Evolutionary conservation across 202 grass and related monocot genomes (phyloP).

Genomic region (Musa balbisiana): DNA sequence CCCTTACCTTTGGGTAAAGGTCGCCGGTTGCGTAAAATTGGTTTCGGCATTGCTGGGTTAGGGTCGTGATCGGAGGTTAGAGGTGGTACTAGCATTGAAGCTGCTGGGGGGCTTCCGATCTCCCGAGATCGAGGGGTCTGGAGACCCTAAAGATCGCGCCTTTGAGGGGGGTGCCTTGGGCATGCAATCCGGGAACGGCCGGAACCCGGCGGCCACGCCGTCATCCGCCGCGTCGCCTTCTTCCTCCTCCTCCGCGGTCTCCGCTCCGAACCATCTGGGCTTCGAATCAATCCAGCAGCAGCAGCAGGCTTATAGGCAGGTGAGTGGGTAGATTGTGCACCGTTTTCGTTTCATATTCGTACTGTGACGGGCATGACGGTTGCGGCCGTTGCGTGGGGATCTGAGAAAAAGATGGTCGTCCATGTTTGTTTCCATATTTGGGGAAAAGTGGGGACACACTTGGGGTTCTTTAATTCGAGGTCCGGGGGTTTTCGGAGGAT

Average conservation of each 20-base stretch:
- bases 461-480: constrained; percentile 2
- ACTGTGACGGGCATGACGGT: constrained; percentile 1
- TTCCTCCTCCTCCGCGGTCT: constrained; percentile 24
- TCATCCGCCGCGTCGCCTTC: constrained; percentile 25
- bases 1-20: background rate
- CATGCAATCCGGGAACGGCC: constrained; percentile 21
- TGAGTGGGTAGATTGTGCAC: constrained; percentile 8
- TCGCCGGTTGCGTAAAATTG: background rate
- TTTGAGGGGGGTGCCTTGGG: background rate
- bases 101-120: background rate
- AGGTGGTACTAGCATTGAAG: background rate
- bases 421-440: constrained; percentile 14
- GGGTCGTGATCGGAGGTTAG: background rate
- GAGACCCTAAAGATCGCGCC: background rate
- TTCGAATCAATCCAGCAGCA: constrained; percentile 22
- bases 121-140: constrained; percentile 1
- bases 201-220: constrained; percentile 2
- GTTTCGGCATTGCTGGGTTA: background rate
- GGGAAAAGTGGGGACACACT: constrained; percentile 20
- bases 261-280: constrained; percentile 21
- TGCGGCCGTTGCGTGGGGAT: constrained; percentile 11
- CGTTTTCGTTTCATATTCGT: constrained; percentile 7
- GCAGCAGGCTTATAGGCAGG: constrained; percentile 22
- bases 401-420: constrained; percentile 16
- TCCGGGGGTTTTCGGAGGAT: background rate